phyloP scores from a whole-genome alignment of 2,329 filamentous ascomycete species.

The Penicillium sp. region DNA sequence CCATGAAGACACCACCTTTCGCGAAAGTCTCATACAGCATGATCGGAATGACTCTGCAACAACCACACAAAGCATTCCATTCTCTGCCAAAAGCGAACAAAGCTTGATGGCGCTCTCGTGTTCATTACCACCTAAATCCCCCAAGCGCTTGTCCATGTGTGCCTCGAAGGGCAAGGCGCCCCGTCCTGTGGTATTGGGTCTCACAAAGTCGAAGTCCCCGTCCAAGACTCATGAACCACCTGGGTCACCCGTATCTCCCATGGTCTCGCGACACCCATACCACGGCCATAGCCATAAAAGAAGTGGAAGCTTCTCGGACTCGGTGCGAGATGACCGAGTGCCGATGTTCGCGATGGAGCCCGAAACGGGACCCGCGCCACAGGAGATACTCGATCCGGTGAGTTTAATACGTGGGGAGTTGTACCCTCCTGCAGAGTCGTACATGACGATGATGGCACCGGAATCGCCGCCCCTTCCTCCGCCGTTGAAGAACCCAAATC shows the following conservation, averaged over 20 bases:
- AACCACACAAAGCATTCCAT: slow-evolving; percentile 36
- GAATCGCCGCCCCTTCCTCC: slow-evolving; percentile 44
- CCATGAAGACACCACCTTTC: slow-evolving; percentile 12
- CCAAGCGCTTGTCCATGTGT: slow-evolving; percentile 38
- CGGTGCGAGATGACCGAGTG: slow-evolving; percentile 65
- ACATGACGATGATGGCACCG: slow-evolving; percentile 65
- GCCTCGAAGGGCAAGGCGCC: slow-evolving; percentile 35
- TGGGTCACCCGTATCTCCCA: slow-evolving; percentile 26
- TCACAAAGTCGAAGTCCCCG: slow-evolving; percentile 30
- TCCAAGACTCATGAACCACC: slow-evolving; percentile 23
- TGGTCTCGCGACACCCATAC: slow-evolving; percentile 47
- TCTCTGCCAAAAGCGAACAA: slow-evolving; percentile 44
- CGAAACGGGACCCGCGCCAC: slow-evolving; percentile 48
- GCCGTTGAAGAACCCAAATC: slow-evolving; percentile 22
- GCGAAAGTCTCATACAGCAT: slow-evolving; percentile 25
- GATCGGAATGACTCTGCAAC: slow-evolving; percentile 36
- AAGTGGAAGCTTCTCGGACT: slow-evolving; percentile 84
- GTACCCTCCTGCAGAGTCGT: slow-evolving; percentile 76
- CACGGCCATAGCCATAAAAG: slow-evolving; percentile 66
- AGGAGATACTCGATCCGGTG: slow-evolving; percentile 68
- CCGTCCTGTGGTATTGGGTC: slow-evolving; percentile 42
- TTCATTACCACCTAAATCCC: slow-evolving; percentile 53
- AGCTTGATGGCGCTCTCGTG: slow-evolving; percentile 60
- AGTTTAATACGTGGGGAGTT: slow-evolving; percentile 84
- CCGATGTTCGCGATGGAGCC: slow-evolving; percentile 50